Evolutionary conservation across 2,329 filamentous ascomycete species (phyloP), one percentile per base, ranked within the genome.

Genomic region (Ophiosphaerella korrae): DNA sequence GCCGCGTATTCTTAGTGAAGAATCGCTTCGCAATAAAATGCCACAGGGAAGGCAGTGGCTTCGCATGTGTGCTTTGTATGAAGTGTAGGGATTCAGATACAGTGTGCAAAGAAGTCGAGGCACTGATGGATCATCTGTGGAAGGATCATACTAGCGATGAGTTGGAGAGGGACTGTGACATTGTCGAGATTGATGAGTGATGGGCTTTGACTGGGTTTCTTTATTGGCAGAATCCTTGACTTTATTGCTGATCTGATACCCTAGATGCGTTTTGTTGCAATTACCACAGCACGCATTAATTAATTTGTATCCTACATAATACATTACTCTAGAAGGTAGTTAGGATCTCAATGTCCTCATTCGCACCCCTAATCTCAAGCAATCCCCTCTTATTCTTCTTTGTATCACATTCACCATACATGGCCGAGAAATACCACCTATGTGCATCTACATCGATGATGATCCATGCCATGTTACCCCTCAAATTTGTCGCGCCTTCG

Each of bases 91-190:
- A 63, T 7, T 57, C 51, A 23, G 70, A 72, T 48, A 72, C 68
- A 3, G 58, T 66, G 8, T 69, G 67, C 47, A 49, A 51, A 12
- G 55, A 58, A 13, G 44, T 66, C 3, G 49, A 36, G 7, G 60
- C 58, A n/a, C 38, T 72, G 29, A 63, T 72, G 48, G 68, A 71
- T 26, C 70, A 72, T 60, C 23, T 72, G 18, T 71, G 70, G 68
- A 57, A 57, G 32, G 68, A 72, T 32, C 70, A 72, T 56, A 51
- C 54, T 1, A 49, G 54, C 14, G 53, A 49, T 13, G 70, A 72
- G 52, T 44, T 71, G 48, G 65, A 59, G 35, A 48, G 34, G 32
- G 68, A 72, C 36, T 58, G 45, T 13, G 63, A 71, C 43, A 64
- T 72, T 31, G 50, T 60, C 5, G 64, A 62, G 45, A 32, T 49